A percentile compares a stretch with the other conserved stretches of the same genome.
Conservation (phyloP, 441 rosid genomes). For the Gossypium gossypioides region DNA sequence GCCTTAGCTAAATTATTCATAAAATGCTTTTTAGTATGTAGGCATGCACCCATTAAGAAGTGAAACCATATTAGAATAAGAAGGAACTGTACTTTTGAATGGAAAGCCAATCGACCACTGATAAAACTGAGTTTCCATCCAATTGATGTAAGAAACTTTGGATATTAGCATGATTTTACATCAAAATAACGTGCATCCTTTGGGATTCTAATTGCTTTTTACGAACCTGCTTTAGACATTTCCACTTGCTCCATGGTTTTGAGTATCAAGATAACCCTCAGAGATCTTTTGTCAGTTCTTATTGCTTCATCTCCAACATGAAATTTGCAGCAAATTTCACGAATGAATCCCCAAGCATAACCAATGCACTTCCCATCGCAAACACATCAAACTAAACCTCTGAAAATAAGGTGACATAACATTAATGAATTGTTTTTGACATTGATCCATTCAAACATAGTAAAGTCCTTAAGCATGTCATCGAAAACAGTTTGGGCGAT, state of each 20-base stretch:
- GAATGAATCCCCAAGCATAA: neutral
- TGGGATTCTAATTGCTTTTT: neutral
- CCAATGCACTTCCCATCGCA: constrained; percentile 6
- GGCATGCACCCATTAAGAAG: too few species aligned
- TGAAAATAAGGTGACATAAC: constrained; percentile 6
- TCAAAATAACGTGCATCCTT: neutral
- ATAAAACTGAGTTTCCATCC: too few species aligned
- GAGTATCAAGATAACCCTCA: constrained; percentile 3
- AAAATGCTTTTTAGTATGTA: too few species aligned
- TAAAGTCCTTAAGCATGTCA: neutral
- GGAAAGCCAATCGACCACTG: neutral
- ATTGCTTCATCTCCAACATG: constrained; percentile 9
- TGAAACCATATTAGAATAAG: too few species aligned
- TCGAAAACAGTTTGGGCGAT: too few species aligned
- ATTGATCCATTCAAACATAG: neutral
- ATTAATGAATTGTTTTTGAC: neutral
- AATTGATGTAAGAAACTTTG: too few species aligned
- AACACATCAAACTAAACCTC: constrained; percentile 4
- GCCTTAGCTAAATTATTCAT: too few species aligned
- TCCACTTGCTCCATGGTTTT: constrained; percentile 21
- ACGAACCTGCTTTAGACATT: constrained; percentile 27
- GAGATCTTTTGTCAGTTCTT: constrained; percentile 10
- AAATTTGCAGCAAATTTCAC: constrained; percentile 12
- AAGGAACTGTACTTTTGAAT: neutral
- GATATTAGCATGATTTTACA: neutral